Conservation (phyloP, 306 rosid genomes). For the Canavalia ensiformis region DNA sequence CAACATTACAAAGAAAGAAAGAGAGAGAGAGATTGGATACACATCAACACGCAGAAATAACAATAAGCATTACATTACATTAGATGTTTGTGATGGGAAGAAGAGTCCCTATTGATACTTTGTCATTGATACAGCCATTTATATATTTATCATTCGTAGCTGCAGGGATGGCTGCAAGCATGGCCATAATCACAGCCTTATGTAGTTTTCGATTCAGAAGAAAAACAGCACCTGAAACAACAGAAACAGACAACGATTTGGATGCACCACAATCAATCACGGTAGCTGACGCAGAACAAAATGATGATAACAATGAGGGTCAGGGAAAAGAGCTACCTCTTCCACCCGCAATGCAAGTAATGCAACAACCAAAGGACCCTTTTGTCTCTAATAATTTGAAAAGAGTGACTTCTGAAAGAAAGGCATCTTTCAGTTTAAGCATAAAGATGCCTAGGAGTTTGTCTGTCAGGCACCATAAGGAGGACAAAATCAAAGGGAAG, state of each 20-base stretch:
- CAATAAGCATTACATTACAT: neutral
- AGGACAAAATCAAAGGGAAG: slow-evolving; percentile 44
- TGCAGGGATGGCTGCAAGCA: slow-evolving; percentile 59
- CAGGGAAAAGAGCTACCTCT: slow-evolving; percentile 61
- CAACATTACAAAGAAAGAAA: neutral
- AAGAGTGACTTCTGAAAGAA: slow-evolving; percentile 66
- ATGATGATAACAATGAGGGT: slow-evolving; percentile 12
- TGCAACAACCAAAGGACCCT: slow-evolving; percentile 46
- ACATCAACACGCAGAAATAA: too few species aligned
- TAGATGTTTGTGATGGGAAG: slow-evolving; percentile 67
- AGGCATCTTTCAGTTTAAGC: slow-evolving; percentile 51
- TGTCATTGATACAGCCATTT: slow-evolving; percentile 53
- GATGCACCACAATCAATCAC: neutral
- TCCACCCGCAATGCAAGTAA: slow-evolving; percentile 67
- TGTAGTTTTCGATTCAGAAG: slow-evolving; percentile 58
- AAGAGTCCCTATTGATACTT: slow-evolving; percentile 59
- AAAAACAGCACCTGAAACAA: slow-evolving; percentile 44
- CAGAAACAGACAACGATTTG: neutral
- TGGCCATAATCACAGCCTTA: slow-evolving; percentile 64
- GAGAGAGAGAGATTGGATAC: neutral
- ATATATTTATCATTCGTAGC: slow-evolving; percentile 58
- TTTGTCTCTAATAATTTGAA: slow-evolving; percentile 18
- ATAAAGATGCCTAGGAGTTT: slow-evolving; percentile 64
- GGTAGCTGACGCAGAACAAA: neutral
- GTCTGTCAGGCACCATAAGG: slow-evolving; percentile 57